These are phyloP conservation scores for Curvularia verruculosa DNA, from an alignment of 2,329 filamentous ascomycete species.

Conservation along the genomic window DNA sequence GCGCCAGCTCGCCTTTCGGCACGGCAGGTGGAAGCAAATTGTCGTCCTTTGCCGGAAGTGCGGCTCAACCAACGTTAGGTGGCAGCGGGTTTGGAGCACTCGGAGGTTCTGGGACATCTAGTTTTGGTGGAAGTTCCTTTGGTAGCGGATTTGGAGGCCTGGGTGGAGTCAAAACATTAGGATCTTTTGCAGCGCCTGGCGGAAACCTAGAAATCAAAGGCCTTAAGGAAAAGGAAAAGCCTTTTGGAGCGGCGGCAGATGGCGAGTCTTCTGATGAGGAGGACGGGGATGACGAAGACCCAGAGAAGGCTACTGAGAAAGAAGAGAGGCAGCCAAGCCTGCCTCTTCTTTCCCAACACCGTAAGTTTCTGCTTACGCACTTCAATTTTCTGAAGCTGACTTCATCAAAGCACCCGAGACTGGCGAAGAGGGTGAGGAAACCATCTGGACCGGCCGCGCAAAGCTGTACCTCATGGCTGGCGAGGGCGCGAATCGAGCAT, in stretches of 20 bases:
- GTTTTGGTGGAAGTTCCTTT: conserved; percentile 47
- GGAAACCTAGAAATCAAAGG: conserved; percentile 55
- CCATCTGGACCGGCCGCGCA: conserved; percentile 75
- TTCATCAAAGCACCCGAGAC: conserved; percentile 69
- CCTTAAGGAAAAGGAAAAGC: conserved; percentile 66
- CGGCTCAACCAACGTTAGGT: conserved; percentile 24
- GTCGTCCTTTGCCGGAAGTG: conserved; percentile 33
- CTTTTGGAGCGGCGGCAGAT: conserved; percentile 77
- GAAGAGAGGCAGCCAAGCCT: conserved; percentile 37
- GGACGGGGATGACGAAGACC: conserved; percentile 55
- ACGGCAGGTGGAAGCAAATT: conserved; percentile 33
- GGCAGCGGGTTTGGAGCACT: conserved; percentile 45
- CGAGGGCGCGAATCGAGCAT: conserved; percentile 63
- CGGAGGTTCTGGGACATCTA: conserved; percentile 39
- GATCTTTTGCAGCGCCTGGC: conserved; percentile 71
- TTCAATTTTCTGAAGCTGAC: conserved; percentile 20
- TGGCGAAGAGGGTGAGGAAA: conserved; percentile 83
- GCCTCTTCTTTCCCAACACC: conserved; percentile 65
- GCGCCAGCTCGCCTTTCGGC: conserved; percentile 48
- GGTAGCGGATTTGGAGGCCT: conserved; percentile 47
- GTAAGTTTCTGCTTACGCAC: conserved; percentile 55
- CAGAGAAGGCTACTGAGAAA: conserved; percentile 35
- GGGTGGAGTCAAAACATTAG: conserved; percentile 52
- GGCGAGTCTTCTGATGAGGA: conserved; percentile 61
- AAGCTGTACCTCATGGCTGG: conserved; percentile 82